These are phyloP conservation scores for Plantago lanceolata DNA, from an alignment of 305 asterid genomes.

Conservation along the genomic window DNA sequence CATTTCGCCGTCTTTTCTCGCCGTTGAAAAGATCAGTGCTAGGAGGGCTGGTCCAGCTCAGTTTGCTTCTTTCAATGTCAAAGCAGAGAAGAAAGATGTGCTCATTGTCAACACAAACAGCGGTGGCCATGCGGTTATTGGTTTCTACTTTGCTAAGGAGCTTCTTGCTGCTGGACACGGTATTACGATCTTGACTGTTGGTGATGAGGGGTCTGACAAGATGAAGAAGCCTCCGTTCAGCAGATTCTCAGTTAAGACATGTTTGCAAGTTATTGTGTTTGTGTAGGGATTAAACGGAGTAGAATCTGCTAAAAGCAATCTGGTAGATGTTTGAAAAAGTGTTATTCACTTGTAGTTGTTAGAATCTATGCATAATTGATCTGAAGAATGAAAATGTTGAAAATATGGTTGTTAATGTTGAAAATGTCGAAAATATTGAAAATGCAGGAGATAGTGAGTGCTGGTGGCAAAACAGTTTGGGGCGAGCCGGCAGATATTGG, in stretches of 20 bases:
- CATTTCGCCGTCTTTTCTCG: slow-evolving; percentile 44
- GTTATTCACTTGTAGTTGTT: too few species aligned
- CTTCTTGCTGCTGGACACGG: slow-evolving; percentile 69
- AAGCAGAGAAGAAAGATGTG: slow-evolving; percentile 77
- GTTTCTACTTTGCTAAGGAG: slow-evolving; percentile 84
- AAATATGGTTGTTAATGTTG: slow-evolving; percentile 12
- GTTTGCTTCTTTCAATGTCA: slow-evolving; percentile 37
- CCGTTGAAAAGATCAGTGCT: slow-evolving; percentile 23
- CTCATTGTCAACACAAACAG: slow-evolving; percentile 82
- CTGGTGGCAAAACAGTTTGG: slow-evolving; percentile 92
- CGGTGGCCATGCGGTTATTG: slow-evolving; percentile 95
- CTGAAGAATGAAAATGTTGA: neutral
- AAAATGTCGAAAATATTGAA: slow-evolving; percentile 19
- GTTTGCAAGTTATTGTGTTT: too few species aligned
- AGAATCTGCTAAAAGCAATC: too few species aligned
- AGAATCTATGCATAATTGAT: too few species aligned
- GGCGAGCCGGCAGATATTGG: slow-evolving; percentile 69
- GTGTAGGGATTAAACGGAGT: too few species aligned
- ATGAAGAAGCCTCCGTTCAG: slow-evolving; percentile 97
- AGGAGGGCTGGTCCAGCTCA: slow-evolving; percentile 27
- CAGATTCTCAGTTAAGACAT: slow-evolving; percentile 71
- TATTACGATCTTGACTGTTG: slow-evolving; percentile 78
- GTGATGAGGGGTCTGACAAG: slow-evolving; percentile 84
- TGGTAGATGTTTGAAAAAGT: too few species aligned
- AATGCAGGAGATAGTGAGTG: slow-evolving; percentile 69